phyloP scores from a whole-genome alignment of 306 rosid genomes.

The Comarum palustre region DNA sequence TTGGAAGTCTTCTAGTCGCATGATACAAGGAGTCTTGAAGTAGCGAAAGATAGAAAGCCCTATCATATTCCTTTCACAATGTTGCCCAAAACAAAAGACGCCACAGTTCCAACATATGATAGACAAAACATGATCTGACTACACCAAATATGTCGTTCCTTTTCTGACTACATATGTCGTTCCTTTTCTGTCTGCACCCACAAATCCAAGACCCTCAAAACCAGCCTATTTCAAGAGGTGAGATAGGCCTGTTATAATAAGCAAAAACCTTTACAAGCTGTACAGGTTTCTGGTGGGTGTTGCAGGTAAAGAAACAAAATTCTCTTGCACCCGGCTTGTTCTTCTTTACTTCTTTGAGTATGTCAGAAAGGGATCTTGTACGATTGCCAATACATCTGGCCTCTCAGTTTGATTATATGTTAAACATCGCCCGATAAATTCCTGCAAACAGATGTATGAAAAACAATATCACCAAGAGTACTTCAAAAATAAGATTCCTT shows the following conservation, averaged over 20 bases:
- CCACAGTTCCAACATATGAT: background rate
- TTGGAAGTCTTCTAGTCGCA: too few relatives aligned
- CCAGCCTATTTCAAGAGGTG: background rate
- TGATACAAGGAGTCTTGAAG: too few relatives aligned
- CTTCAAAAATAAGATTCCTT: background rate
- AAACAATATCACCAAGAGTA: slow-evolving; percentile 1
- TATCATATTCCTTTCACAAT: background rate
- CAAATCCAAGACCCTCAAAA: slow-evolving; percentile 8
- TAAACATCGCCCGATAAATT: slow-evolving; percentile 78
- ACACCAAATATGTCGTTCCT: background rate
- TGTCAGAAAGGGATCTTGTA: slow-evolving; percentile 88
- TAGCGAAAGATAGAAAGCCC: background rate
- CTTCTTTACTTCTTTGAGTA: slow-evolving; percentile 62
- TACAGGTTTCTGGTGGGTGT: slow-evolving; percentile 37
- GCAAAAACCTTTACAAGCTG: slow-evolving; percentile 50
- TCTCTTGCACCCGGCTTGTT: slow-evolving; percentile 17
- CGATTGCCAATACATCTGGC: slow-evolving; percentile 81
- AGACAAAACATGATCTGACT: background rate
- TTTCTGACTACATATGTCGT: background rate
- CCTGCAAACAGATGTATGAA: slow-evolving; percentile 39
- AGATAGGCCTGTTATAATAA: background rate
- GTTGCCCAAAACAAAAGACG: background rate
- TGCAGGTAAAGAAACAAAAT: slow-evolving; percentile 28
- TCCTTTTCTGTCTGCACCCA: background rate
- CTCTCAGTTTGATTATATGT: slow-evolving; percentile 90